Base-by-base conservation (phyloP, 768 basidiomycete genomes). In the Tylopilus intermedius region DNA sequence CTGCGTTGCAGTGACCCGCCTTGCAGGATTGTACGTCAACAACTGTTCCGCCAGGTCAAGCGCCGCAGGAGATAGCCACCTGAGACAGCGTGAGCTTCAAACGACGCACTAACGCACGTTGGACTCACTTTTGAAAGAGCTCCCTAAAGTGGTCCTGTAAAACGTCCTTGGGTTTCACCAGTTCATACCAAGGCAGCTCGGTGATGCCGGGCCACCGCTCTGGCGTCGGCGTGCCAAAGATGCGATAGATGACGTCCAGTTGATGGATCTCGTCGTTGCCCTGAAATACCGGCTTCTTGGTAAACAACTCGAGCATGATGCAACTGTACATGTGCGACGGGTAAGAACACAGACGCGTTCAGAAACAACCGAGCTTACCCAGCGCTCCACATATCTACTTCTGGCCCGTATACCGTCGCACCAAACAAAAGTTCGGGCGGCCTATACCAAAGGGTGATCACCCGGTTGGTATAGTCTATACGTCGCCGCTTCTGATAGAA, bases 301-400 rank as follows among this genome's bases (percentile, higher is more conserved):
- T 89, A 71, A 90, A 98, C 11, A 99, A 76, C 69, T 99, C 96
- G 42, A 99, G 82, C 88, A 98, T 97, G 62, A 99, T 99, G 69
- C 96, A 98, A 41, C 94, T 98, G 58, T 18, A 18, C 18, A 18
- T 18, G 18, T 13, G 5, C 6, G 32, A 42, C 15, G 18, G 49
- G 21, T 43, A n/a, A 24, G 21, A 11, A 13, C 27, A 27, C 18
- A 44, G 9, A 21, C 29, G 30, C 21, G 37, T 15, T 37, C 47
- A 42, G 5, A 18, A 29, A 26, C 2, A 42, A n/a, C 2, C 8
- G 41, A 38, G 30, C 57, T 54, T 72, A 95, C 93, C 96, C 96
- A 39, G 96, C 96, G 68, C 93, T 95, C 96, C 96, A 99, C 86
- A 98, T 96, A 64, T 99, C 96, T 22, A 99, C 95, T 64, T 95